Base-by-base conservation (phyloP, 495 filamentous ascomycete genomes). In the Tuber aestivum region DNA sequence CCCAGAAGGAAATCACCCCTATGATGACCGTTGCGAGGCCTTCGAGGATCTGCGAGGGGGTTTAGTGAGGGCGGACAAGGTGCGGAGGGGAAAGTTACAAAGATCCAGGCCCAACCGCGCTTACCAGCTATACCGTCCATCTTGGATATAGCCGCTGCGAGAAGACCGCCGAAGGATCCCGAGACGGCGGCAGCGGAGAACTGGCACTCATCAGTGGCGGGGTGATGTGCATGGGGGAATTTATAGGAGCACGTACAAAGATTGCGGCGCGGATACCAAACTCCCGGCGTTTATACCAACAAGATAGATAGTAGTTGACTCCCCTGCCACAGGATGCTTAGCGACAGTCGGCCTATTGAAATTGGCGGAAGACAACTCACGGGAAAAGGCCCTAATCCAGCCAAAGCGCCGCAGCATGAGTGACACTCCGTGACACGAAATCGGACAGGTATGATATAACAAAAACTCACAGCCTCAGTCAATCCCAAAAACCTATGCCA, bases 401-500 rank as follows among this genome's bases (percentile, higher is more conserved):
- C 27, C 35, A 56, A 42, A 65, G 35, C 16, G 41, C n/a, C 40
- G 23, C 2, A 61, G 16, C 20, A 72, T 81, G n/a, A 80, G 75
- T 45, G 77, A 69, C 23, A 50, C n/a, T 56, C 14, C 23, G 3
- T 23, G n/a, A 18, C 20, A 69, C n/a, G 8, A 9, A 75, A 16
- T 27, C 23, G 40, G 32, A 48, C 41, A 76, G 27, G 42, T 45
- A 40, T n/a, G 20, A 69, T 41, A n/a, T n/a, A 16, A 69, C 8
- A 93, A 92, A 82, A 94, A 95, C 96, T 86, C 18, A 94, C 94
- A 23, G 94, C 94, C 83, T 97, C 94, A 1, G 89, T 85, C 4
- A 97, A 84, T 2, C 95, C 95, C 0, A 98, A 87, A 83, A 94
- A 97, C 78, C 78, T 79, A 37, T 21, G 16, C 35, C 41, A 27